Base-by-base conservation (phyloP, 352 stramenopile genomes). In the Globisporangium carolinianum region DNA sequence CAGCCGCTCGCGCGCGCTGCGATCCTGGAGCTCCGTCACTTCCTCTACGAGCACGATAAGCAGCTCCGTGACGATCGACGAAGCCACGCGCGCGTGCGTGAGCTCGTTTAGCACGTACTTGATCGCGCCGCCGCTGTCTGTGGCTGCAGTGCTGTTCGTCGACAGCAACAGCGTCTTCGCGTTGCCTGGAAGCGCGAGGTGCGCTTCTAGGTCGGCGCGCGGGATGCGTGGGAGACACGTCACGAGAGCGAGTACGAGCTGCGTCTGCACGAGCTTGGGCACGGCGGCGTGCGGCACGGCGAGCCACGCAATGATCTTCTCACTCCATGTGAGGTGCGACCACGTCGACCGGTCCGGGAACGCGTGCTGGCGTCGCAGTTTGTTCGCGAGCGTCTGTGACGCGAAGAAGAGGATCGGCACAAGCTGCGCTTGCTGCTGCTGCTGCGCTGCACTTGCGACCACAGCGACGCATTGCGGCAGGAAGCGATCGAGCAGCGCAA, bases 361-460 rank as follows among this genome's bases (percentile, higher is more conserved):
- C 58, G 62, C 61, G 39, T 79, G 70, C 47, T 88, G 72, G 18
- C 80, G 77, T 5, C 83, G 78, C 15, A 93, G 58, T 63, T 91
- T 91, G 67, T 78, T 90, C n/a, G 81, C 79, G 51, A 93, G 71
- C 62, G 83, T 93, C 71, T 93, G 83, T 15, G 83, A 69, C 18
- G 83, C 72, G 66, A 93, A 93, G 66, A 91, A 93, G 32, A 88
- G 66, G 18, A 81, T 66, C 11, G 82, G 79, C 11, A 86, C 65
- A 43, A 58, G 59, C 37, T 65, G 58, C 10, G 55, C 50, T 48
- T 51, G 65, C 24, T 61, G 62, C 45, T 52, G 67, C 42, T 46
- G 48, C 47, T 64, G 53, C 18, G 35, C 15, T 6, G 47, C 53
- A 18, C 41, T 53, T 4, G 48, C 47, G 43, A 38, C 17, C 5